A percentile compares a stretch with the other conserved stretches of the same genome.
These are phyloP conservation scores for Chernovozyma aurita DNA, from an alignment of 1,139 yeast genomes.

Conservation along the genomic window DNA sequence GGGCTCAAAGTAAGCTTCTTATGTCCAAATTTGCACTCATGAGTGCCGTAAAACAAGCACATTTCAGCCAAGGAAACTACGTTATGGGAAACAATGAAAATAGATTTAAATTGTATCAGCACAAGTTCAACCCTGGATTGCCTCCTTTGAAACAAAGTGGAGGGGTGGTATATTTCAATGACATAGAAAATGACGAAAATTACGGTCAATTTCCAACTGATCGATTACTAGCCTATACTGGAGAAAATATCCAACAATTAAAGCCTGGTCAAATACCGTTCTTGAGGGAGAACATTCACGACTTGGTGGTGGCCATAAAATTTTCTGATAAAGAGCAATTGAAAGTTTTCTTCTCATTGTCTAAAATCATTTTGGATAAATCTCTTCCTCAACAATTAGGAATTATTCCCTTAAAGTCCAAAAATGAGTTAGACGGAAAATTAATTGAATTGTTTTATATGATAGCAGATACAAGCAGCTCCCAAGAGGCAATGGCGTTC, in stretches of 20 bases:
- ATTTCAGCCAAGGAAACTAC: constrained; percentile 32
- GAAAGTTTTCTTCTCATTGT: constrained; percentile 42
- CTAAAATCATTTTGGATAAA: constrained; percentile 48
- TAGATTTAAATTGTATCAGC: constrained; percentile 31
- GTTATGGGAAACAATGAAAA: constrained; percentile 30
- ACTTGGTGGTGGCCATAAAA: constrained; percentile 67
- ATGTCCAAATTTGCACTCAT: constrained; percentile 43
- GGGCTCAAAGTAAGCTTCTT: constrained; percentile 32
- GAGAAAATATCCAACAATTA: constrained; percentile 17
- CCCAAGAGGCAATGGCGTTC: constrained; percentile 38
- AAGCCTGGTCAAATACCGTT: constrained; percentile 63
- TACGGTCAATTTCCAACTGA: constrained; percentile 47
- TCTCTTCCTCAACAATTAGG: constrained; percentile 82
- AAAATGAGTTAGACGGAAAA: constrained; percentile 14
- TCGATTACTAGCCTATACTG: constrained; percentile 36
- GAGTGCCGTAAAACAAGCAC: constrained; percentile 30
- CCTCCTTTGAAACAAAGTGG: constrained; percentile 19
- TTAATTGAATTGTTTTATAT: constrained; percentile 33
- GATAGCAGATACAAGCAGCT: constrained; percentile 24
- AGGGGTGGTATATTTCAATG: constrained; percentile 70
- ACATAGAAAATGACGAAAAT: constrained; percentile 59
- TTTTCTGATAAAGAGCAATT: constrained; percentile 49
- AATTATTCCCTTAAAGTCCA: constrained; percentile 51
- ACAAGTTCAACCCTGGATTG: constrained; percentile 28
- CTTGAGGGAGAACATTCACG: constrained; percentile 70